phyloP scores from a whole-genome alignment of 192 early-diverging fungal genomes.

The Backusella westeae region DNA sequence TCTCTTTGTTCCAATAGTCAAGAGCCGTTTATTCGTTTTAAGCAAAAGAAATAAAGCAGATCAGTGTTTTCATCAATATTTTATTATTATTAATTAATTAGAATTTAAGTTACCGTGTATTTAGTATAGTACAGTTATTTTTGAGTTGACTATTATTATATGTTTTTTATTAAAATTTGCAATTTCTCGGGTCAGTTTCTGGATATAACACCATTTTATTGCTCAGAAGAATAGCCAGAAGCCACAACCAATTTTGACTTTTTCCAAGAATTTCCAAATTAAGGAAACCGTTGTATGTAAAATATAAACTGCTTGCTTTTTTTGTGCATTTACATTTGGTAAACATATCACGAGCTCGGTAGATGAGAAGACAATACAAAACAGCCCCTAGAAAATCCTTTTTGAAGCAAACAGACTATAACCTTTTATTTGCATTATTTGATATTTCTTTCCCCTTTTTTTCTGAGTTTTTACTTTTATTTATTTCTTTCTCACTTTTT shows the following conservation, averaged over 20 bases:
- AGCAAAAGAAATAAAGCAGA: neutral
- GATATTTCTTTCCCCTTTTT: neutral
- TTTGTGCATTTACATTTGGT: neutral
- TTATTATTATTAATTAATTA: neutral
- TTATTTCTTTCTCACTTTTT: neutral
- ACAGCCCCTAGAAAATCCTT: neutral
- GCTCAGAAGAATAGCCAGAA: neutral
- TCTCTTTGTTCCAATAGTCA: neutral
- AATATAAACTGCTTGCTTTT: neutral
- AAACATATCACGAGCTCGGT: neutral
- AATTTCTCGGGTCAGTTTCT: neutral
- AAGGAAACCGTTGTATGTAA: neutral
- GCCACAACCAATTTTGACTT: neutral
- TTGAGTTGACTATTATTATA: neutral
- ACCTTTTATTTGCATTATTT: neutral
- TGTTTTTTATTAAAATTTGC: neutral
- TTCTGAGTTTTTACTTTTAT: neutral
- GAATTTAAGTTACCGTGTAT: neutral
- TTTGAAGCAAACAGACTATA: neutral
- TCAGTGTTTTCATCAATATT: neutral
- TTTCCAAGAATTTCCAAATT: neutral
- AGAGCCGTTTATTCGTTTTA: neutral
- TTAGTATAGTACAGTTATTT: neutral
- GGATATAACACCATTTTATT: neutral
- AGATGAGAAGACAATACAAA: slow-evolving; percentile 2